Evolutionary conservation across 441 rosid genomes (phyloP), one percentile per base, ranked within the genome.

Genomic region (Erodium texanum): DNA sequence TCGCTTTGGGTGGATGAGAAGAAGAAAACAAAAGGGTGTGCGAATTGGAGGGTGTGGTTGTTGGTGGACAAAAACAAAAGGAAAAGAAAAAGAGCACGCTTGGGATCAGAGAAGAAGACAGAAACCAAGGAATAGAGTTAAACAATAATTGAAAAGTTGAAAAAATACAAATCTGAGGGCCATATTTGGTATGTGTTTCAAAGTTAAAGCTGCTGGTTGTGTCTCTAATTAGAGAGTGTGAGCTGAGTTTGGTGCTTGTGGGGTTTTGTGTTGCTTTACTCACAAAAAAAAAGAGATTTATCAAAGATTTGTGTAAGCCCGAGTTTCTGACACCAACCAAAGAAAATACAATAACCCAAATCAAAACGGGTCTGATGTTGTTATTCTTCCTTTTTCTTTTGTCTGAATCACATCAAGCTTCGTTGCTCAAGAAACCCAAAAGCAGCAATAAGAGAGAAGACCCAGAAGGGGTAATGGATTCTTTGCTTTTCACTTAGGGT

Each of bases 71-170:
- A n/a, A n/a, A 3, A 52, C 59, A 52, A 52, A 16, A 18, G 59
- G 20, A 50, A 50, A 50, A 50, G 58, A 4, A 52, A 52, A 52
- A 52, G 59, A 7, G 59, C 59, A 52, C 59, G 59, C 59, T 52
- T 18, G 59, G 59, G 59, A 52, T 52, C 4, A 52, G 59, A 52
- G 59, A 52, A 52, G 59, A 52, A 52, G 59, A 52, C 59, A 52
- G 22, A 52, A 18, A 52, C 3, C 22, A 52, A 16, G 59, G 59
- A 52, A 52, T 38, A 38, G 45, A 38, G 45, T 38, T 38, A 12
- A 12, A 9, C 48, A 41, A 41, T 41, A 41, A 41, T 27, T 27
- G 29, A 27, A 27, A 27, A 27, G 29, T 4, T 4, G 2, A 27
- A 27, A 27, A 27, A 27, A 27, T 27, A 27, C 29, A 27, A 4